Evolutionary conservation across 305 asterid species (phyloP), one percentile per base, ranked within the genome.

Genomic region (Salvia sclarea): DNA sequence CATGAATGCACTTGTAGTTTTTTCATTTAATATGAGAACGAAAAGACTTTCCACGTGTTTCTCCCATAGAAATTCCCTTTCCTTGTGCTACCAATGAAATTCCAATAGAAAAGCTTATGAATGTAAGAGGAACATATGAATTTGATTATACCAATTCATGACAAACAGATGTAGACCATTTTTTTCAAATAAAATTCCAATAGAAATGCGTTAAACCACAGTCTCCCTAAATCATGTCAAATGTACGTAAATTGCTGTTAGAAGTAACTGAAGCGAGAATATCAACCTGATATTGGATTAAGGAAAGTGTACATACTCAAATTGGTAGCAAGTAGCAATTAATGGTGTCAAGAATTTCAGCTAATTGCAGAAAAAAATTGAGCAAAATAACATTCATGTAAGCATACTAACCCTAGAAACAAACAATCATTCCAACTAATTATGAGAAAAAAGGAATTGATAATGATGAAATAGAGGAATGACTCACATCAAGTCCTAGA

Each of bases 401-500:
- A 9, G 30, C 3, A 25, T 25, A 25, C 2, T 25, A 40, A 16
- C 11, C 53, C 53, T 9, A 40, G 16, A 40, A 40, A 40, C 45
- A 2, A 18, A 16, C 33, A 17, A 50, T 20, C 11, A 41, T 20
- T 35, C 52, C 9, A 40, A 10, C 45, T 49, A 20, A 49, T 49
- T 7, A 49, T 7, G 28, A 9, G 55, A 18, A 48, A 49, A 49
- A 3, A 43, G 13, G 13, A 17, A 41, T 13, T 14, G 13, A 13
- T 1, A 18, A 8, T 0, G 55, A 48, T 48, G 56, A 53, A 53
- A 12, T 6, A 18, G 11, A 43, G 16, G 13, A 53, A 61, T 25
- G 18, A 75, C 97, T 86, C 76, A 88, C 96, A 80, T 84, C 86
- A 61, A 86, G 50, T 16, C 90, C 92, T 41, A 92, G 96, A 68